Evolutionary conservation across 2,329 filamentous ascomycete genomes (phyloP).

Genomic region (Aspergillaceae sp.): DNA sequence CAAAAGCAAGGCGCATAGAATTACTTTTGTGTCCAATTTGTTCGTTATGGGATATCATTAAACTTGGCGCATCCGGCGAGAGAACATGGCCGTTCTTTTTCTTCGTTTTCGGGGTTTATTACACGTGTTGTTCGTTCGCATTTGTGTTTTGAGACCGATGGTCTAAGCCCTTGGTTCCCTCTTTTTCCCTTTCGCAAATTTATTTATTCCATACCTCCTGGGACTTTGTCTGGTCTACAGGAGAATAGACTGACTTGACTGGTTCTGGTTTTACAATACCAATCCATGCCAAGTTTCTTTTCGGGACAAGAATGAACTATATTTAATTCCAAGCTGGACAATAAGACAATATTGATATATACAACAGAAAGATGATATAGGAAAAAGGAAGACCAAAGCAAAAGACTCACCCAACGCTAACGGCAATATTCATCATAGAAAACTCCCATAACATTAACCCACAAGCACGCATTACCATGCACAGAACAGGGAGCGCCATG

Average conservation of each 20-base stretch:
- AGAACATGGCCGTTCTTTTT: slow-evolving; percentile 5
- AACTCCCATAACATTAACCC: no score
- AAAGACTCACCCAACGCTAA: neutral
- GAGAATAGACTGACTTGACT: no score
- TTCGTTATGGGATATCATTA: slow-evolving; percentile 4
- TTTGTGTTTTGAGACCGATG: neutral
- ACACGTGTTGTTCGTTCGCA: neutral
- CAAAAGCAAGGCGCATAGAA: slow-evolving; percentile 25
- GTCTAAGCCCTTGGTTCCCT: no score
- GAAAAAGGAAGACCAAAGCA: neutral
- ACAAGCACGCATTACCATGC: no score
- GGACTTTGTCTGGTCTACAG: no score
- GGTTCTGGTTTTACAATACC: no score
- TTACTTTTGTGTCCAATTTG: neutral
- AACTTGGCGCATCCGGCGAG: slow-evolving; percentile 19
- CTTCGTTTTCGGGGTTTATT: neutral
- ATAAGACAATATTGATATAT: neutral
- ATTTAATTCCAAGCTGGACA: neutral
- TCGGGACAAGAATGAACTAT: neutral
- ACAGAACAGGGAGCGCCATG: neutral
- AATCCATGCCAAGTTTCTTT: no score
- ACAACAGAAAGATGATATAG: neutral
- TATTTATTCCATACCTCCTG: no score
- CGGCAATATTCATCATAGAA: no score
- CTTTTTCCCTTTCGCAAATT: no score